Evolutionary conservation across 2,329 filamentous ascomycete genomes (phyloP).

Genomic region (Epicoccum nigrum): DNA sequence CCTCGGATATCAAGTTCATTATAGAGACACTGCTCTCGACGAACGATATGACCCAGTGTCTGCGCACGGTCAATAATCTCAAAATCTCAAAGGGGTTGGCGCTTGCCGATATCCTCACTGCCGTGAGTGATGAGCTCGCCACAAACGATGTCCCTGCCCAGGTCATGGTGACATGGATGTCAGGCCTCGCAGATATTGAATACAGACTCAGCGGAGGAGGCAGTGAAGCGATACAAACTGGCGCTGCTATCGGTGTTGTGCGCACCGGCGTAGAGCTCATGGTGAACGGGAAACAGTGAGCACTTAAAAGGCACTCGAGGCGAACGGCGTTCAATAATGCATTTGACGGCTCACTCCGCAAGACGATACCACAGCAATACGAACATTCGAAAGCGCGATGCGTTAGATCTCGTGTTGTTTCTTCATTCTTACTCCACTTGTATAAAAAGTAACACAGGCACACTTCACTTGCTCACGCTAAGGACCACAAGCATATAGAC

Average conservation of each 20-base stretch:
- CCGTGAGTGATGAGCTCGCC: constrained; percentile 79
- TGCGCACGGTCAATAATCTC: constrained; percentile 85
- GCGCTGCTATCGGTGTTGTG: constrained; percentile 88
- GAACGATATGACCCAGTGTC: constrained; percentile 84
- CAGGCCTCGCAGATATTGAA: constrained; percentile 90
- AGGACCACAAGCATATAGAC: not conserved
- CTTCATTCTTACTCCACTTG: no score
- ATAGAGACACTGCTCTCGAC: constrained; percentile 82
- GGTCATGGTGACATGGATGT: constrained; percentile 89
- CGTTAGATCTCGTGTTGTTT: not conserved
- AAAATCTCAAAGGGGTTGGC: constrained; percentile 87
- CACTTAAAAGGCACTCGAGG: not conserved
- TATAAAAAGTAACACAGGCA: no score
- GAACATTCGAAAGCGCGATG: constrained; percentile 1
- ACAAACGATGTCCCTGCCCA: constrained; percentile 84
- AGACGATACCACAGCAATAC: constrained; percentile 12
- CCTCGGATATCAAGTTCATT: constrained; percentile 84
- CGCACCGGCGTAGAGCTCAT: constrained; percentile 80
- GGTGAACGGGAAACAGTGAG: constrained; percentile 37
- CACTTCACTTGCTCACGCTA: not conserved
- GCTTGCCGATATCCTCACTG: constrained; percentile 89
- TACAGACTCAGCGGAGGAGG: constrained; percentile 87
- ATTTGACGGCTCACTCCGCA: not conserved
- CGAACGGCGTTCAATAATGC: constrained; percentile 7
- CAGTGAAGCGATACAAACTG: constrained; percentile 87